Evolutionary conservation across 345 rosid species (phyloP).

Genomic region (Lumnitzera littorea): DNA sequence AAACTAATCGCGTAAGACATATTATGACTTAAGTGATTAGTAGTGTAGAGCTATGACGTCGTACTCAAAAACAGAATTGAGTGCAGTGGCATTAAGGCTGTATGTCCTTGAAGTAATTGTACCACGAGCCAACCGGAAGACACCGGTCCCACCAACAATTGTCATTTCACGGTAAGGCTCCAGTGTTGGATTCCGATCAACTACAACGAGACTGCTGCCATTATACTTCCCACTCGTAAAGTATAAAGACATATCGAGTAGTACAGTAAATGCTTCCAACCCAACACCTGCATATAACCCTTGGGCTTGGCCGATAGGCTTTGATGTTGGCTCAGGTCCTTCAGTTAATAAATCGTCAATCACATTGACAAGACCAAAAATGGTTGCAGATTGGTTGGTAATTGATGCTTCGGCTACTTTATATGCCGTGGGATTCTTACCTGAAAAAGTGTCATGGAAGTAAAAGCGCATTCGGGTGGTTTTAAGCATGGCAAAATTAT

Average conservation of each 20-base stretch:
- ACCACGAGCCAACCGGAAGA: neutral
- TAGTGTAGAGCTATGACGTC: neutral
- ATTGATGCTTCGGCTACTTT: neutral
- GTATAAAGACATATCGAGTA: conserved; percentile 6
- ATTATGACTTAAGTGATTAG: neutral
- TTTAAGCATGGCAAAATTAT: too few species aligned
- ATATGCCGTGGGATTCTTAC: neutral
- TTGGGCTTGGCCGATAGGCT: conserved; percentile 12
- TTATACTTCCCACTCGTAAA: conserved; percentile 7
- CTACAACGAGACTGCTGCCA: conserved; percentile 1
- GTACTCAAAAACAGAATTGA: neutral
- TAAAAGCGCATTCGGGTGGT: neutral
- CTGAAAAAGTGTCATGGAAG: conserved; percentile 2
- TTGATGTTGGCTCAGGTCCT: conserved; percentile 10
- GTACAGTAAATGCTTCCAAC: neutral
- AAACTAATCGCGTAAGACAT: too few species aligned
- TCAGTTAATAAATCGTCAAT: conserved; percentile 8
- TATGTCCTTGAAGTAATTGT: neutral
- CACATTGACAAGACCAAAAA: neutral
- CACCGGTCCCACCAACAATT: neutral
- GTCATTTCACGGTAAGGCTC: neutral
- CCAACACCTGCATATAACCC: conserved; percentile 7
- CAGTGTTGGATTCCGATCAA: neutral
- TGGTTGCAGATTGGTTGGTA: neutral
- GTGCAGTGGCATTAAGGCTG: neutral